Evolutionary conservation across 768 basidiomycete genomes (phyloP), one percentile per base, ranked within the genome.

Genomic region (Lactarius sp.): DNA sequence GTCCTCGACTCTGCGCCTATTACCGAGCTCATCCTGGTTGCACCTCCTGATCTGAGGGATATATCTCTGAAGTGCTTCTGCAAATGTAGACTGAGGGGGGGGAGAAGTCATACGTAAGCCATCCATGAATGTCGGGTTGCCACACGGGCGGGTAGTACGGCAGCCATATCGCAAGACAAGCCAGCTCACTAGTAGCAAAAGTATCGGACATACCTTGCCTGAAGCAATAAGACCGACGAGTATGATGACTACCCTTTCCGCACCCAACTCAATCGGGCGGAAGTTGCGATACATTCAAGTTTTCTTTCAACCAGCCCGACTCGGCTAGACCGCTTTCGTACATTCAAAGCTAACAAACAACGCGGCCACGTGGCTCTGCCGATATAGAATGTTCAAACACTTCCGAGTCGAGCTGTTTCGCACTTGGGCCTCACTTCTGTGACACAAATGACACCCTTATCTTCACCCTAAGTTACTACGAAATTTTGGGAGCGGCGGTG

Each of bases 11-110:
- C 69, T 73, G 13, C 79, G 79, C 68, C 90, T 80, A 69, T 79
- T 77, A 18, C 89, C 91, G 49, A 93, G 79, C 59, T 91, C 86
- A 69, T 93, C 91, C 73, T 92, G 90, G 75, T 85, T 90, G 72
- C 88, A 92, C 68, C 88, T 80, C 50, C 77, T 76, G 71, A 90
- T 88, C 47, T 74, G 74, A 9, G 90, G 86, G 62, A 80, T 81
- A 68, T 85, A 74, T 5, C 71, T 46, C 69, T 90, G 77, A 5
- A 92, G 79, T n/a, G 85, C 83, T 66, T 84, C 73, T 53, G 91
- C 88, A 71, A 93, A 92, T 2, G 88, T 87, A 37, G 60, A 27
- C 46, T 57, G 42, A 16, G 9, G 41, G 18, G 82, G 81, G 80
- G 60, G 62, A 27, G 27, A 27, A 27, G 44, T 52, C 37, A 79